Evolutionary conservation across 305 asterid genomes (phyloP), one percentile per base, ranked within the genome.

Genomic region (Salvia sclarea): DNA sequence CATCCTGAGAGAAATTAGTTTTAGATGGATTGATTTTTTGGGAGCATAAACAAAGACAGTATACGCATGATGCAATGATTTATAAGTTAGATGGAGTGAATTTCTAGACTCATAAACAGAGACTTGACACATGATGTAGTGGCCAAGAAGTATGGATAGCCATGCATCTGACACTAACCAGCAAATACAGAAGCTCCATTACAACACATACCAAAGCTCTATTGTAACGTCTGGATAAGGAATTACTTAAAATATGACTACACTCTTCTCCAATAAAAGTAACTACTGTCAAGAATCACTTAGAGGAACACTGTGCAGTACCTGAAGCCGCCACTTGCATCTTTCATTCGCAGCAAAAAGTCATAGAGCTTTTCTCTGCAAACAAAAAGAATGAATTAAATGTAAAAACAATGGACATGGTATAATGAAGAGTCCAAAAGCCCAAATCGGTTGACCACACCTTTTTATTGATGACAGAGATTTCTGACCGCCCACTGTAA

Each of bases 261-360:
- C 11, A 13, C 8, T 41, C 14, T 7, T 43, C 66, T 57, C 66
- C 68, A 54, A 24, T 35, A 48, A 61, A 58, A 54, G 22, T 9
- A 70, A 66, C 69, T 62, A 66, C 14, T 20, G 21, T 56, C 38
- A 74, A 38, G 21, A 50, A 68, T 57, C 38, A 61, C 68, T 59
- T 43, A 21, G 3, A 61, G 38, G 74, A 66, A 57, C 30, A 48
- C 18, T 24, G 22, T 31, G 75, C 68, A 75, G 64, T 60, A 94
- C 99, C 99, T 94, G 87, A 88, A 94, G 79, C 98, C 98, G 76
- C 99, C 98, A 71, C 87, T 86, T 74, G 81, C 30, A 67, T 87
- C 96, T 81, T 91, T 94, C 99, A 87, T 91, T 45, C 84, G 86
- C 75, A 81, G 76, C 79, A 94, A 78, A 82, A 91, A 94, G 2